Percentiles rank a stretch among this genome's conserved stretches.
phyloP scores from a whole-genome alignment of 1,284 basidiomycete genomes.

The Inonotus hispidus region DNA sequence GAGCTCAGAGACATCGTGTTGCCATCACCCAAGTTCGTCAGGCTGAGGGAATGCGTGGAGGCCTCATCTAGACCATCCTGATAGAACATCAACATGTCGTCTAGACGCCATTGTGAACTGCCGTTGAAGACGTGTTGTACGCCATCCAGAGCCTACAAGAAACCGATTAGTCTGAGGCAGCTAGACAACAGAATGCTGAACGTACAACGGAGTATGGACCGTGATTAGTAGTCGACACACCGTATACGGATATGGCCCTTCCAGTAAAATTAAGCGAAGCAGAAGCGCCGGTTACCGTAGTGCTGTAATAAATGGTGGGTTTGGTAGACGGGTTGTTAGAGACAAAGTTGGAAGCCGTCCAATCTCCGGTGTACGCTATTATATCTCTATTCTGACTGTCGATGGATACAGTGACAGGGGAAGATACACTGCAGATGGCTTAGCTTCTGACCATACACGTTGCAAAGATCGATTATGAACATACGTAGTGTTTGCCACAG shows the following conservation, averaged over 20 bases:
- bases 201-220: conserved; percentile 14
- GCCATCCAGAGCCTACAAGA: conserved; percentile 26
- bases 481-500: conserved; percentile 20
- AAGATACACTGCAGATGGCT: background rate
- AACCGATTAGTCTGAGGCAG: conserved; percentile 7
- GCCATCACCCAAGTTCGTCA: conserved; percentile 25
- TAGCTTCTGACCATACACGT: background rate
- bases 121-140: conserved; percentile 25
- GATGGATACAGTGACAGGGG: background rate
- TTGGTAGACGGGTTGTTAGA: conserved; percentile 1
- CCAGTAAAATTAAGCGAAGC: conserved; percentile 15
- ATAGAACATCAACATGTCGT: conserved; percentile 31
- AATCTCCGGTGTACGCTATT: conserved; percentile 10
- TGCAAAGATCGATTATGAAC: background rate
- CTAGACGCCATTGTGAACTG: conserved; percentile 30
- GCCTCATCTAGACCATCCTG: conserved; percentile 30
- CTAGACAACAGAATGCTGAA: conserved; percentile 27
- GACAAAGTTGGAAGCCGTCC: conserved; percentile 7
- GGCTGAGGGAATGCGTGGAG: conserved; percentile 25
- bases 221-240: conserved; percentile 4
- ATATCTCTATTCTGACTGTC: conserved; percentile 12
- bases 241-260: conserved; percentile 13
- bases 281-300: conserved; percentile 1
- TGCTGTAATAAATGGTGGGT: conserved; percentile 10
- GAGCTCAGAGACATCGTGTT: conserved; percentile 22